A percentile compares a stretch with the other conserved stretches of the same genome.
phyloP scores from a whole-genome alignment of 1,284 basidiomycete genomes.

The Singerocomus inundabilis region DNA sequence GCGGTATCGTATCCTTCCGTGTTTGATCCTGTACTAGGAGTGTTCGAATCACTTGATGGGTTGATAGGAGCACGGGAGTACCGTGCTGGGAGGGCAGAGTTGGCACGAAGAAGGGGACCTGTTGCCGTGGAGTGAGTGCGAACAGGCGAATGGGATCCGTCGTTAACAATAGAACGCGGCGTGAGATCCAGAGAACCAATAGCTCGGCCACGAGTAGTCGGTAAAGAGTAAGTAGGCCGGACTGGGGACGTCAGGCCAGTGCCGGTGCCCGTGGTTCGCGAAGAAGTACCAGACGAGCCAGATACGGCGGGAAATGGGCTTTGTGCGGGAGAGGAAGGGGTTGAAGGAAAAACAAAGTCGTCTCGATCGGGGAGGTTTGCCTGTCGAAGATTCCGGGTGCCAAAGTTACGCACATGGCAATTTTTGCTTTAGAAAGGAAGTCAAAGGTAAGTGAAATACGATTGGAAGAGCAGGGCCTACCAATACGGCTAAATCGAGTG shows the following conservation, averaged over 20 bases:
- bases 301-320: conserved; percentile 19
- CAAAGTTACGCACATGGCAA: conserved; percentile 71
- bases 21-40: conserved; percentile 5
- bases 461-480: conserved; percentile 16
- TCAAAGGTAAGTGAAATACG: conserved; percentile 9
- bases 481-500: conserved; percentile 28
- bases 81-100: conserved; percentile 32
- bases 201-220: conserved; percentile 14
- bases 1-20: conserved; percentile 25
- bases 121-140: conserved; percentile 33
- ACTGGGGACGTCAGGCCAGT: conserved; percentile 24
- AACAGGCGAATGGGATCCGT: conserved; percentile 32
- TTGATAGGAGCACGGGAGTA: conserved; percentile 28
- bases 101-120: conserved; percentile 26
- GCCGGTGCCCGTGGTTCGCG: conserved; percentile 3
- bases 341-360: conserved; percentile 28
- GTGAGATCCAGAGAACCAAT: conserved; percentile 31
- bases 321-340: conserved; percentile 21
- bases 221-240: conserved; percentile 25
- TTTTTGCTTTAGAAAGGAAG: conserved; percentile 51
- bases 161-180: conserved; percentile 13
- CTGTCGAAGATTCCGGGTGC: conserved; percentile 68
- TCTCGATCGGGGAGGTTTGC: conserved; percentile 63
- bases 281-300: conserved; percentile 19
- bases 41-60: conserved; percentile 12